Percentiles rank a stretch among this genome's conserved stretches.
These are phyloP conservation scores for Blastobotrys aristatus DNA, from an alignment of 1,139 yeast species.

Conservation along the genomic window DNA sequence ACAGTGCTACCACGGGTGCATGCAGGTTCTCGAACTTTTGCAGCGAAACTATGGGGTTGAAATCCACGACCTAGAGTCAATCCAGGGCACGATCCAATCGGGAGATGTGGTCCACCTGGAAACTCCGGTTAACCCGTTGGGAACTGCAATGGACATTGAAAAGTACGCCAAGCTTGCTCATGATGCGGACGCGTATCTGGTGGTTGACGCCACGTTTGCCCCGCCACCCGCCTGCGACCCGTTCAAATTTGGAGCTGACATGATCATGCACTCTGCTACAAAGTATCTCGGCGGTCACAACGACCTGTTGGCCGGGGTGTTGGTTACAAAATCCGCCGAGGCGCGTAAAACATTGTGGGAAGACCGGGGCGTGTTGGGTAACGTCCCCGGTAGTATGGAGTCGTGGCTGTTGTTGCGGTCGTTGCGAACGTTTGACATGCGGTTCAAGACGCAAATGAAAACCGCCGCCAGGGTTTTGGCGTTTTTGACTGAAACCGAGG, in stretches of 20 bases:
- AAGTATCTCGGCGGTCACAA: conserved; percentile 93
- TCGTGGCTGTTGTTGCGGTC: conserved; percentile 70
- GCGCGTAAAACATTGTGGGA: conserved; percentile 43
- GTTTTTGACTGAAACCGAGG: conserved; percentile 48
- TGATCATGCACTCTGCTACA: conserved; percentile 85
- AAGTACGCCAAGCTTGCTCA: conserved; percentile 66
- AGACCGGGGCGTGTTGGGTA: conserved; percentile 69
- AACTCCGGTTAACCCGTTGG: conserved; percentile 85
- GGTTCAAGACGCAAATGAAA: conserved; percentile 61
- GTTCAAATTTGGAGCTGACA: conserved; percentile 73
- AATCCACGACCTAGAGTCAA: conserved; percentile 40
- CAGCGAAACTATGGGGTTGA: conserved; percentile 57
- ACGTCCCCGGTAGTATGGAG: conserved; percentile 74
- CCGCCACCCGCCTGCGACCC: conserved; percentile 89
- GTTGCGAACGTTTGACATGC: conserved; percentile 67
- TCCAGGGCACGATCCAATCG: conserved; percentile 42
- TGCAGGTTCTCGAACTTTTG: conserved; percentile 59
- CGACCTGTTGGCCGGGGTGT: conserved; percentile 78
- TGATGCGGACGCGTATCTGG: conserved; percentile 56
- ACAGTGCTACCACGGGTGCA: conserved; percentile 81
- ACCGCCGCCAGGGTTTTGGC: conserved; percentile 61
- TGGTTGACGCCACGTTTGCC: conserved; percentile 86
- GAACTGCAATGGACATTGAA: conserved; percentile 58
- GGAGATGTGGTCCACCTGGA: conserved; percentile 85
- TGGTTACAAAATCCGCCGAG: conserved; percentile 54